Percentiles rank a stretch among this genome's conserved stretches.
These are phyloP conservation scores for Mallotus japonicus DNA, from an alignment of 441 rosid species.

Conservation along the genomic window DNA sequence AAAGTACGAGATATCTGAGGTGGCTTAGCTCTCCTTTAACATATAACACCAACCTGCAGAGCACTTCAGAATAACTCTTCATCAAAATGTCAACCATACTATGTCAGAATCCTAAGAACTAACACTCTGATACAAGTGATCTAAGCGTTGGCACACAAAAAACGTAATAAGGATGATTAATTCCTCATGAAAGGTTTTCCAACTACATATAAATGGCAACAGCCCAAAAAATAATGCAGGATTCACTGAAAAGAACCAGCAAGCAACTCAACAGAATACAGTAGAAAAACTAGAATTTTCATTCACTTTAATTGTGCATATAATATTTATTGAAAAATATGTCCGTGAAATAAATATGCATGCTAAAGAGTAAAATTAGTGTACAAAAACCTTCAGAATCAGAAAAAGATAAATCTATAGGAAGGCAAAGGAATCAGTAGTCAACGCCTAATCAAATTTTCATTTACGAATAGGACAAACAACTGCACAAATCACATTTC, in stretches of 20 bases:
- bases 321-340: neutral
- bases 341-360: neutral
- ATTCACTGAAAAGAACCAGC: neutral
- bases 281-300: neutral
- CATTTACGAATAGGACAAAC: neutral
- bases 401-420: neutral
- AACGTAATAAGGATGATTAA: neutral
- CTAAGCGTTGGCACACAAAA: neutral
- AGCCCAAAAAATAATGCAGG: neutral
- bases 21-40: neutral
- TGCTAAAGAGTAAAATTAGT: neutral
- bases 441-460: constrained; percentile 5
- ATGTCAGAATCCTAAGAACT: neutral
- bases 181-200: neutral
- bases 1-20: neutral
- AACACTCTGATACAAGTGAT: neutral
- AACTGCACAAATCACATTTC: constrained; percentile 3
- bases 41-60: neutral
- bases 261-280: neutral
- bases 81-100: neutral
- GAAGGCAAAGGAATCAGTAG: neutral
- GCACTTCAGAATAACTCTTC: neutral
- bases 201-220: neutral
- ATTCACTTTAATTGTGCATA: neutral
- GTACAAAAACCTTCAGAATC: neutral